Percentiles rank a stretch among this genome's conserved stretches.
phyloP scores from a whole-genome alignment of 352 stramenopile species.

The Globisporangium parvum region DNA sequence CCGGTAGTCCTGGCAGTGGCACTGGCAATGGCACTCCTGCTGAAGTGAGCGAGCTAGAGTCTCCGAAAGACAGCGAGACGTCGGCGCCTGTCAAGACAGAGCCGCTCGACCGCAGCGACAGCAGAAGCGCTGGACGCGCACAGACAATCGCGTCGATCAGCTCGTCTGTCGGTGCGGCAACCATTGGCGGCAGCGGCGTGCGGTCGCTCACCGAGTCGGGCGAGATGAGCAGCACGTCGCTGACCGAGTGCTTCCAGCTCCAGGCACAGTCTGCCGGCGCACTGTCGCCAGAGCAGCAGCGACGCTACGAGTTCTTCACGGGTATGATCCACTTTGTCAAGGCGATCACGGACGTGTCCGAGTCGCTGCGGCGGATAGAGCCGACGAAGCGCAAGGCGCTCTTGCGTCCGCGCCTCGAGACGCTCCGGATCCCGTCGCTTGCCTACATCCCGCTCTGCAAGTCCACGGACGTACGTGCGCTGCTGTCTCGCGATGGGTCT shows the following conservation, averaged over 20 bases:
- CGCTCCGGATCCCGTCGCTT: slow-evolving; percentile 41
- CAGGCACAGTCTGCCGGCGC: background rate
- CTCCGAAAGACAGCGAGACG: slow-evolving; percentile 14
- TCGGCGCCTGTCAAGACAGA: slow-evolving; percentile 5
- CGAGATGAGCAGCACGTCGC: slow-evolving; percentile 7
- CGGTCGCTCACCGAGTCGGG: slow-evolving; percentile 2
- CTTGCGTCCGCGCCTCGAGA: slow-evolving; percentile 37
- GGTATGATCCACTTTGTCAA: slow-evolving; percentile 81
- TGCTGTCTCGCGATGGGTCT: background rate
- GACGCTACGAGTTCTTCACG: slow-evolving; percentile 76
- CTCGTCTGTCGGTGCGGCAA: background rate
- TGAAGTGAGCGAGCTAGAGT: background rate
- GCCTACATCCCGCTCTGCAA: slow-evolving; percentile 82
- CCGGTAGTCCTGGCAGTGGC: slow-evolving; percentile 2
- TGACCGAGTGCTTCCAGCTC: slow-evolving; percentile 15
- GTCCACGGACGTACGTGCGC: slow-evolving; percentile 50
- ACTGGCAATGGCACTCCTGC: background rate
- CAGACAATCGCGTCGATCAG: slow-evolving; percentile 6
- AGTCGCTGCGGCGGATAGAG: slow-evolving; percentile 61
- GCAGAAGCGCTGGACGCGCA: background rate
- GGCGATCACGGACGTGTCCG: slow-evolving; percentile 73
- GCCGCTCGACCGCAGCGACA: background rate
- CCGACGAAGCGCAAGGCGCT: slow-evolving; percentile 56
- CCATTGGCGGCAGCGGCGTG: background rate
- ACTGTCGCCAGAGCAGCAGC: slow-evolving; percentile 24